Base-by-base conservation (phyloP, 1,284 basidiomycete species). In the Ganoderma boninense region DNA sequence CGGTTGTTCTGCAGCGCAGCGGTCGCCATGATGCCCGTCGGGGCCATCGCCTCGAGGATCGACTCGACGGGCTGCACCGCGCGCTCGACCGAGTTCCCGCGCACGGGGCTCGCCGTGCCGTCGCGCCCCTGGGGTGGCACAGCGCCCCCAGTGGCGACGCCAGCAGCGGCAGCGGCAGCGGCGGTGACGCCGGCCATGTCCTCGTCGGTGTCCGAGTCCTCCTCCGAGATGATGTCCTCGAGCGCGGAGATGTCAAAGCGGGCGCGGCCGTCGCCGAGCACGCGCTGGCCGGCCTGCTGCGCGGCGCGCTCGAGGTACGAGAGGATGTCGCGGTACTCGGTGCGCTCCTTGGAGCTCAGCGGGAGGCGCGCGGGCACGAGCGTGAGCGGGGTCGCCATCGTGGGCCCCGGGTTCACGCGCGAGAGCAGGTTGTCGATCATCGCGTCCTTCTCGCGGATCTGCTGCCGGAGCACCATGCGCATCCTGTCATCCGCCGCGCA, bases 381-480 rank as follows among this genome's bases (percentile, higher is more conserved):
- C 23, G 77, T 73, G 26, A 82, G 73, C 46, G 79, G 80, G 2
- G 80, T 81, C 18, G 77, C 72, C 68, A 75, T 71, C 29, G 74
- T 66, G 26, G 79, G 73, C 40, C 77, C 70, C n/a, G 75, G 77
- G 66, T 79, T 80, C 32, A 82, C 70, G 49, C 76, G 74, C 23
- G 68, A 70, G 68, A 83, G 77, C 23, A 81, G 72, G 42, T 74
- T 66, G 66, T 79, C 79, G 66, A 83, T 80, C 67, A 75, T 68
- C 18, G 79, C 78, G 64, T 82, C 79, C 70, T 81, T 83, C 71
- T 80, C 79, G 40, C 78, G 77, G 65, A 82, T 79, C 62, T 82
- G 76, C 52, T 76, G 76, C 35, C 79, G 77, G 23, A 82, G 71
- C 40, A 78, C 74, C 62, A 79, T 80, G 43, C 80, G 76, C 75